Conservation (phyloP, 148 eudicot species). For the Simmondsia chinensis region DNA sequence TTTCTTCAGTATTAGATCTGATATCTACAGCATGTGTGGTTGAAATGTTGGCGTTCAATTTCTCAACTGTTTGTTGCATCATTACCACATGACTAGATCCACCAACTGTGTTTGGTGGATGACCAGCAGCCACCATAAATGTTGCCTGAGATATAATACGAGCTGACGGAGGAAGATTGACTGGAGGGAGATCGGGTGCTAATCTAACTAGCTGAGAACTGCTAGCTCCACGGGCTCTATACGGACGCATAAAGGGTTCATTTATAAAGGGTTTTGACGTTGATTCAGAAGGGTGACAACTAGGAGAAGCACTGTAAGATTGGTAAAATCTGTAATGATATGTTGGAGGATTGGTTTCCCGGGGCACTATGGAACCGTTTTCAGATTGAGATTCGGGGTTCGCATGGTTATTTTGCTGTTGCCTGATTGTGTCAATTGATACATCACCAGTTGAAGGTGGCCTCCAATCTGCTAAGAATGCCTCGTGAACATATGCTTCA, state of each 20-base stretch:
- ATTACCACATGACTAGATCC: conserved; percentile 8
- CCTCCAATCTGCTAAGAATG: conserved; percentile 93
- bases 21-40: conserved; percentile 17
- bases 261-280: conserved; percentile 24
- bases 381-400: conserved; percentile 20
- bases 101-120: conserved; percentile 17
- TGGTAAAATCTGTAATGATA: conserved; percentile 10
- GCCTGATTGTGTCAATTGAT: conserved; percentile 14
- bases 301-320: conserved; percentile 10
- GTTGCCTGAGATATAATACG: conserved; percentile 77
- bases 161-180: conserved; percentile 91
- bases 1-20: conserved; percentile 24
- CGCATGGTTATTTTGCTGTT: conserved; percentile 16
- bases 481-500: conserved; percentile 90
- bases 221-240: conserved; percentile 40
- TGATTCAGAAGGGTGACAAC: conserved; percentile 11
- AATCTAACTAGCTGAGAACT: conserved; percentile 52
- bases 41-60: conserved; percentile 10
- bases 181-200: conserved; percentile 96
- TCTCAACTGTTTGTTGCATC: conserved; percentile 12
- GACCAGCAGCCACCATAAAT: conserved; percentile 25
- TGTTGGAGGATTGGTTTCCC: too few relatives aligned
- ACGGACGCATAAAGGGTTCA: conserved; percentile 19
- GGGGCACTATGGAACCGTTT: too few relatives aligned
- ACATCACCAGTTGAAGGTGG: conserved; percentile 26